A percentile compares a stretch with the other conserved stretches of the same genome.
phyloP scores from a whole-genome alignment of 2,329 filamentous ascomycete genomes.

The Triangularia setosa region DNA sequence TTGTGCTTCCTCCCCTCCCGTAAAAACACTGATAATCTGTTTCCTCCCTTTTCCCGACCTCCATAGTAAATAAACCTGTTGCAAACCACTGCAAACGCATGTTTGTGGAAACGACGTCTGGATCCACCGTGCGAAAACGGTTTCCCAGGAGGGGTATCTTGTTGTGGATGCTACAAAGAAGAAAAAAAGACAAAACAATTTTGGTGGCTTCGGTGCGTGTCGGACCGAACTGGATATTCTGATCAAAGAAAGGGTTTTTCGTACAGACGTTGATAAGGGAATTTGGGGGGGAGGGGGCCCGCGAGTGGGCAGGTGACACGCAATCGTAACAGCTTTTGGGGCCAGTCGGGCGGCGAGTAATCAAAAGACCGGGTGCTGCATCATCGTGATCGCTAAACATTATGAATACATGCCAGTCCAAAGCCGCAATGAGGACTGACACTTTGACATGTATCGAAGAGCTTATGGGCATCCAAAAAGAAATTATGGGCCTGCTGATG shows the following conservation, averaged over 20 bases:
- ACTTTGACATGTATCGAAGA: conserved; percentile 7
- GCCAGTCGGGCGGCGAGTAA: conserved; percentile 5
- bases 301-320: conserved; percentile 13
- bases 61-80: conserved; percentile 8
- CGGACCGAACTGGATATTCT: conserved; percentile 17
- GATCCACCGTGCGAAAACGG: conserved; percentile 10
- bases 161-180: conserved; percentile 7
- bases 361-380: conserved; percentile 9
- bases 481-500: conserved; percentile 19
- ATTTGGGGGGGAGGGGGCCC: conserved; percentile 11
- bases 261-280: conserved; percentile 13
- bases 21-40: not conserved
- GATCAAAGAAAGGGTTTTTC: conserved; percentile 9
- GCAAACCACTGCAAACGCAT: conserved; percentile 18
- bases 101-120: conserved; percentile 7
- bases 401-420: conserved; percentile 11
- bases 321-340: conserved; percentile 13
- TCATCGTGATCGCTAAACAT: conserved; percentile 15
- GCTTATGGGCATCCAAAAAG: conserved; percentile 23
- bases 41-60: not conserved
- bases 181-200: conserved; percentile 14
- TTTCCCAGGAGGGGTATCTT: conserved; percentile 10
- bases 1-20: not conserved
- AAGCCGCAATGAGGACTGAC: conserved; percentile 8
- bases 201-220: conserved; percentile 17